Base-by-base conservation (phyloP, 2,329 filamentous ascomycete genomes). In the Chrysosphaeria jannelii region DNA sequence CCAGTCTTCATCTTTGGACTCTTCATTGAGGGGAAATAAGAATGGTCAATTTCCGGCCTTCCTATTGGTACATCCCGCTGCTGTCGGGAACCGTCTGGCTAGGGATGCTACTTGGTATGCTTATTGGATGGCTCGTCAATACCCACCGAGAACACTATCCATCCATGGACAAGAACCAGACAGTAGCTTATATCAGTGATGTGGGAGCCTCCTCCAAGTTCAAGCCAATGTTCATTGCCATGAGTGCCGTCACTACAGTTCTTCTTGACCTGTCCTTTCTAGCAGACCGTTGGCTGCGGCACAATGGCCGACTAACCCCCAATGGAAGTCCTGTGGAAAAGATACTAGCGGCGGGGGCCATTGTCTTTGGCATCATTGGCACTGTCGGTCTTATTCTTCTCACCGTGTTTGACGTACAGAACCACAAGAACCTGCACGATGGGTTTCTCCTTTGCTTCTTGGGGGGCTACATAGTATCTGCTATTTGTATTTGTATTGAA, bases 401-500 rank as follows among this genome's bases (percentile, higher is more conserved):
- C 19, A 66, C 67, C 31, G 65, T 90, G 34, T 91, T 88, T 42
- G 76, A 93, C 42, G 85, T 75, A 0, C 43, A 54, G n/a, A 47
- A 51, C 26, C 60, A 90, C 39, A 51, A 53, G 2, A 43, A 34
- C 2, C 39, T 71, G 27, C 85, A 97, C 40, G 53, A 75, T 36
- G 49, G 62, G 3, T 89, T 89, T 44, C 47, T 97, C 17, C 44
- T 59, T 1, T 44, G 91, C 24, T 97, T 97, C 42, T 75, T 91
- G 39, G 63, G 44, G 9, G 85, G 76, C 16, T 93, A 89, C 41
- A 50, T 91, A 25, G 39, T 90, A 25, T 75, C 67, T 4, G 79
- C 81, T 26, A 56, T 91, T 33, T 81, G 79, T 43, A 70, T 81
- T 32, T 91, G 79, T 49, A 65, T 62, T 48, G 78, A 91, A 42